Base-by-base conservation (phyloP, 2,329 filamentous ascomycete genomes). In the Aspergillus pseudotamarii region DNA sequence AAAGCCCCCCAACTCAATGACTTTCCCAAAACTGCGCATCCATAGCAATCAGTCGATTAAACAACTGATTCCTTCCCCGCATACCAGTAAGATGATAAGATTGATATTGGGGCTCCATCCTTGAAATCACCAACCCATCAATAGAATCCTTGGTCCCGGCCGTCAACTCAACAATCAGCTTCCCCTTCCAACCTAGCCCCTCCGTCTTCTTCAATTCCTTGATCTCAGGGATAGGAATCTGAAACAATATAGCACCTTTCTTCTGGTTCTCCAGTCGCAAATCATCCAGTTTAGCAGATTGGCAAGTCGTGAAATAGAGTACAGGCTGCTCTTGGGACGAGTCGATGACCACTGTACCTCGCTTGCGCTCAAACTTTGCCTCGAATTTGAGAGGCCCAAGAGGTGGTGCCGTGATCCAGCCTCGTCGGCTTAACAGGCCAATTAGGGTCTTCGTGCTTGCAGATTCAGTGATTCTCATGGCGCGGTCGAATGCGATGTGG, bases 21-120 rank as follows among this genome's bases (percentile, higher is more conserved):
- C 86, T 85, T 81, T 93, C 91, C 92, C 92, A 95, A 81, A 93
- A 93, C 83, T 96, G 92, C 6, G 84, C 84, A 1, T 91, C 91
- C 77, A 94, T 91, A 1, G 90, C 87, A 60, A 93, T 80, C 60
- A 95, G 74, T 19, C 92, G 86, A 78, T 95, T 94, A 72, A 95
- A 94, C 45, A 96, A 74, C 78, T 94, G 90, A 69, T 96, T 91
- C 45, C 92, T 78, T 71, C 90, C 78, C 34, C 86, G 83, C 75
- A 94, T 84, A 1, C 92, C 92, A 8, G 91, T 96, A 2, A 95
- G 75, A 58, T 86, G 85, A 64, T 83, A 85, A 59, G 79, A 81
- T 19, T 85, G 78, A 32, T n/a, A 28, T 0, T 89, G 86, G 16
- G 65, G 67, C 38, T 78, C 78, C 59, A 81, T 81, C n/a, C 88